These are phyloP conservation scores for Flaveria robusta DNA, from an alignment of 129 eudicot species.

Conservation along the genomic window DNA sequence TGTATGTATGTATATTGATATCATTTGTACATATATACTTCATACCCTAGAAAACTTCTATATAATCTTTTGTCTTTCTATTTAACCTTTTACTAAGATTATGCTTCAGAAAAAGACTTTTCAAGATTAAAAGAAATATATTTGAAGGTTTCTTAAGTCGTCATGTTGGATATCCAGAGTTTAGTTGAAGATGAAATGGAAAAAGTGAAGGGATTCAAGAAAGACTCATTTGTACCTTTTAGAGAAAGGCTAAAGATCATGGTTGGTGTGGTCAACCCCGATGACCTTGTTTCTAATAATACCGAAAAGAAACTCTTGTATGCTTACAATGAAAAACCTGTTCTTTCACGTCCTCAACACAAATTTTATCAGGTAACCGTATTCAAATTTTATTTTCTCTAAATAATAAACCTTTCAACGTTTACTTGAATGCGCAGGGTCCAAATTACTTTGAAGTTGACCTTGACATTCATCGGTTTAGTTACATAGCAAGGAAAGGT, in stretches of 20 bases:
- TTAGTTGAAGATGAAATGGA: conserved; percentile 74
- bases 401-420: neutral
- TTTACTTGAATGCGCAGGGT: conserved; percentile 50
- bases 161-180: conserved; percentile 46
- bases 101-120: neutral
- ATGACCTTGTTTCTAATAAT: conserved; percentile 71
- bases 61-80: neutral
- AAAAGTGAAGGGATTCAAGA: conserved; percentile 61
- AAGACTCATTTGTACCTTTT: conserved; percentile 59
- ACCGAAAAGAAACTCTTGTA: conserved; percentile 76
- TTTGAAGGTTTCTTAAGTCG: conserved; percentile 3
- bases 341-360: conserved; percentile 96
- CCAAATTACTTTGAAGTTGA: conserved; percentile 81
- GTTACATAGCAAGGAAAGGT: conserved; percentile 90
- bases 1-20: neutral
- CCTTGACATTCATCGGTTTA: conserved; percentile 83
- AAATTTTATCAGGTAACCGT: conserved; percentile 77
- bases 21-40: neutral
- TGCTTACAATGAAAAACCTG: conserved; percentile 92
- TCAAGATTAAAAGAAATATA: neutral
- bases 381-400: neutral
- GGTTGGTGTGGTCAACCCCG: conserved; percentile 84
- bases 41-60: neutral
- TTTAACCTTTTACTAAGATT: neutral
- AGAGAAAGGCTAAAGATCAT: conserved; percentile 87